phyloP scores from a whole-genome alignment of 2,329 filamentous ascomycete species.

The Xylariaceae sp. region DNA sequence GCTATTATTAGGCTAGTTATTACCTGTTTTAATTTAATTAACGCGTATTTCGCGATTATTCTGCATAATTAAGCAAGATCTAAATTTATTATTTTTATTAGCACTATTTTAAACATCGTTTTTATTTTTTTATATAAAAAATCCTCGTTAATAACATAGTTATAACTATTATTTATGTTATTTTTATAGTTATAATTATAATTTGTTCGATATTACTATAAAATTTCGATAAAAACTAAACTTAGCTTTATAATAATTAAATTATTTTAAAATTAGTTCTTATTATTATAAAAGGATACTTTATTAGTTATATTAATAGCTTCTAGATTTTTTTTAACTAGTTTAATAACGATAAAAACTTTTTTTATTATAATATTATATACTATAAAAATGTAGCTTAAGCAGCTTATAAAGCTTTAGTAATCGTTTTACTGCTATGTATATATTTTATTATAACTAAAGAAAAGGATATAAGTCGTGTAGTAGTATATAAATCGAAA shows the following conservation, averaged over 20 bases:
- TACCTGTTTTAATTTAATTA: not conserved
- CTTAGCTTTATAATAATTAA: not conserved
- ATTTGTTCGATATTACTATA: not conserved
- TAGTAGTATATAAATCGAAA: not conserved
- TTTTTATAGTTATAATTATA: not conserved
- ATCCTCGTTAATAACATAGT: not conserved
- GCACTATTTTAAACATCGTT: not conserved
- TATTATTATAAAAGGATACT: not conserved
- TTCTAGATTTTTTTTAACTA: too few relatives aligned
- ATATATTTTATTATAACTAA: not conserved
- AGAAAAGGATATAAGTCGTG: not conserved
- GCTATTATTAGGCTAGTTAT: not conserved
- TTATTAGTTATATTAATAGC: not conserved
- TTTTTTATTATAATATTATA: not conserved
- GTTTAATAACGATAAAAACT: not conserved
- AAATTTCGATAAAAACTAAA: not conserved
- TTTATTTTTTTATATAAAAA: not conserved
- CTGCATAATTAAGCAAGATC: not conserved
- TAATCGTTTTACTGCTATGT: not conserved
- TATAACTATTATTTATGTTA: not conserved
- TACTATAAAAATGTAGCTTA: not conserved
- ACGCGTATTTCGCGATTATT: not conserved
- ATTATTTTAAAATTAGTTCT: not conserved
- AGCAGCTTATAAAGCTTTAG: not conserved
- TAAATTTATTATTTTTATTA: not conserved